phyloP scores from a whole-genome alignment of 2,329 filamentous ascomycete genomes.

The Helicocarpus griseus region DNA sequence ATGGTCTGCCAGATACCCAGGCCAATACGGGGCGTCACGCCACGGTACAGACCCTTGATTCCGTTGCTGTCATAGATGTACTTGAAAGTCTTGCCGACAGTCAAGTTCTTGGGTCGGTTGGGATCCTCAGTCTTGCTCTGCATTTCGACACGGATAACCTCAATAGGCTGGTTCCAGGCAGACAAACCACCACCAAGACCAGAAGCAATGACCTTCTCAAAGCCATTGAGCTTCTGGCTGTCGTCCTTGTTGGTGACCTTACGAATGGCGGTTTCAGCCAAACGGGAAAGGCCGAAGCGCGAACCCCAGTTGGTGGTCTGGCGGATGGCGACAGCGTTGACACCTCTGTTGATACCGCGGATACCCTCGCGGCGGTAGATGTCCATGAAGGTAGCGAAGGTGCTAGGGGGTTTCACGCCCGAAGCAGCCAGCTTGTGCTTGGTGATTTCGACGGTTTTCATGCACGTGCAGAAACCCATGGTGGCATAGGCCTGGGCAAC shows the following conservation, averaged over 20 bases:
- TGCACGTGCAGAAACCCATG: conserved; percentile 99
- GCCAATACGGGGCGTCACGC: conserved; percentile 86
- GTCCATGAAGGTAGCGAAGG: conserved; percentile 90
- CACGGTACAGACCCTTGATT: conserved; percentile 85
- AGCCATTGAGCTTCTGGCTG: conserved; percentile 62
- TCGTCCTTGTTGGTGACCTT: conserved; percentile 67
- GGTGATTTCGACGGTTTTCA: conserved; percentile 99
- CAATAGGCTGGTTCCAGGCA: conserved; percentile 99
- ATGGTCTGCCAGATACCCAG: conserved; percentile 98
- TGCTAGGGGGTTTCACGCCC: conserved; percentile 78
- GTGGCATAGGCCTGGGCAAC: conserved; percentile 97
- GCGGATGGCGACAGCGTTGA: conserved; percentile 95
- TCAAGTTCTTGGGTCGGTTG: conserved; percentile 98
- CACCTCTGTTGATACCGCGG: conserved; percentile 92
- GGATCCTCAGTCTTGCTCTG: conserved; percentile 98
- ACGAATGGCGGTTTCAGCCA: conserved; percentile 84
- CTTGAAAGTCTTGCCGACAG: conserved; percentile 66
- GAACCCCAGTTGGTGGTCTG: conserved; percentile 99
- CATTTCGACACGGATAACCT: conserved; percentile 99
- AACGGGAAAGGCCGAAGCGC: conserved; percentile 83
- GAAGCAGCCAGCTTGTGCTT: conserved; percentile 85
- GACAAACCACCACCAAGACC: conserved; percentile 84
- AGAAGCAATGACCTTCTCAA: conserved; percentile 83
- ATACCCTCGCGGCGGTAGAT: conserved; percentile 95
- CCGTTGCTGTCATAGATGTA: conserved; percentile 93